Base-by-base conservation (phyloP, 2,329 filamentous ascomycete genomes). In the Claviceps quebecensis region DNA sequence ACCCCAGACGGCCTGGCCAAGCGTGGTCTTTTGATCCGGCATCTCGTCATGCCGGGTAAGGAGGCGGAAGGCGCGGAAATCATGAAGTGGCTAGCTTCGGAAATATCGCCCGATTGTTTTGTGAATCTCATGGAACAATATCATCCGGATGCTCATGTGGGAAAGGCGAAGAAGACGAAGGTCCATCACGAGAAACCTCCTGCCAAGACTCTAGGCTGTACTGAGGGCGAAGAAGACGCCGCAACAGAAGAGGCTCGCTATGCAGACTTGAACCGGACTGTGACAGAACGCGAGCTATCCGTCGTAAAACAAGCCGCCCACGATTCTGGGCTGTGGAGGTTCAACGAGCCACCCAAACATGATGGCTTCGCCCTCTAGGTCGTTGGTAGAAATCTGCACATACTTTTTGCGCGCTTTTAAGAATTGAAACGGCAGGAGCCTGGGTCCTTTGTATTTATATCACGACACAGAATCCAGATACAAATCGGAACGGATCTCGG, bases 121-220 rank as follows among this genome's bases (percentile, higher is more conserved):
- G 77, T 93, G 54, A 84, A 94, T 62, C 83, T 94, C 57, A 93
- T 93, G 87, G 87, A 94, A 66, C 87, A 94, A 67, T 93, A 93
- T 61, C 81, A 81, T 55, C 87, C 87, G 0, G 78, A 85, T 56
- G 87, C 86, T 0, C 81, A 94, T 64, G 87, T 94, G 1, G 87
- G 87, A 3, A 91, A 88, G 69, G 70, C 72, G 50, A 78, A 69
- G 58, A 56, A 60, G 16, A 62, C 64, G 4, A 67, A 71, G 3
- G 68, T 9, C 22, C 13, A 69, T 34, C 4, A 4, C 29, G 19
- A 41, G 17, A 19, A 41, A 17, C 17, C 16, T 17, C 38, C 4
- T 40, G 17, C 38, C 14, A 9, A 40, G n/a, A 9, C 29, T 40
- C n/a, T n/a, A n/a, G 14, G 8, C 14, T 34, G 29, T 40, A 40